Evolutionary conservation across 2,329 filamentous ascomycete genomes (phyloP).

Genomic region (Cordyceps cicadae): DNA sequence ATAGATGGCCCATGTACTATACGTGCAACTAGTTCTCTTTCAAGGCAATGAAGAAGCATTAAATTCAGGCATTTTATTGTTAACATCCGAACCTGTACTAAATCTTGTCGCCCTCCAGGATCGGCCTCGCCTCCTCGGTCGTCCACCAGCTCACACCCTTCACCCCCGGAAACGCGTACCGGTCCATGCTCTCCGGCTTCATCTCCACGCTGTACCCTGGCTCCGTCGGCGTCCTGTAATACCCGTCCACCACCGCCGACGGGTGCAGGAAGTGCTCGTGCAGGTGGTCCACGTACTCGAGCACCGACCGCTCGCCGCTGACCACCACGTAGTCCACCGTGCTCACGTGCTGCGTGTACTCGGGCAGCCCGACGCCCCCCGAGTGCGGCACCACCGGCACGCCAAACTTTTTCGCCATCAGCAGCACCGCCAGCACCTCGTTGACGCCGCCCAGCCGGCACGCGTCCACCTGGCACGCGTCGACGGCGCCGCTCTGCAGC

Average conservation of each 20-base stretch:
- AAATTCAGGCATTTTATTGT: too few species aligned
- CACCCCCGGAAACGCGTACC: slow-evolving; percentile 67
- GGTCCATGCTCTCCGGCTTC: slow-evolving; percentile 80
- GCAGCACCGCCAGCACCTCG: slow-evolving; percentile 80
- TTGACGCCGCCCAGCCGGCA: slow-evolving; percentile 86
- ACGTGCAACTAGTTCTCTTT: too few species aligned
- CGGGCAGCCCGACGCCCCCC: slow-evolving; percentile 80
- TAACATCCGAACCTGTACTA: slow-evolving; percentile 19
- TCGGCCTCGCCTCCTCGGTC: slow-evolving; percentile 67
- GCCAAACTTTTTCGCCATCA: slow-evolving; percentile 71
- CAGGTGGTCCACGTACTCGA: slow-evolving; percentile 89
- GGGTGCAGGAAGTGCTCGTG: slow-evolving; percentile 91
- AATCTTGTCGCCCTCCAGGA: slow-evolving; percentile 56
- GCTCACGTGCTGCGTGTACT: slow-evolving; percentile 88
- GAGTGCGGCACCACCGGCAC: slow-evolving; percentile 84
- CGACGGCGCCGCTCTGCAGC: slow-evolving; percentile 69
- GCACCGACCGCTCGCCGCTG: slow-evolving; percentile 67
- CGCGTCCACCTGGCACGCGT: slow-evolving; percentile 83
- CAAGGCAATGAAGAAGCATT: too few species aligned
- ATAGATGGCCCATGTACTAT: too few species aligned
- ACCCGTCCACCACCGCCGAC: slow-evolving; percentile 70
- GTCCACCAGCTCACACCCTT: slow-evolving; percentile 80
- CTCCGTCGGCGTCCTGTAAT: slow-evolving; percentile 76
- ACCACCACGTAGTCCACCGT: slow-evolving; percentile 91
- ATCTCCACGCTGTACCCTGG: slow-evolving; percentile 91